phyloP scores from a whole-genome alignment of 2,329 filamentous ascomycete species.

The Stagonosporopsis vannaccii region DNA sequence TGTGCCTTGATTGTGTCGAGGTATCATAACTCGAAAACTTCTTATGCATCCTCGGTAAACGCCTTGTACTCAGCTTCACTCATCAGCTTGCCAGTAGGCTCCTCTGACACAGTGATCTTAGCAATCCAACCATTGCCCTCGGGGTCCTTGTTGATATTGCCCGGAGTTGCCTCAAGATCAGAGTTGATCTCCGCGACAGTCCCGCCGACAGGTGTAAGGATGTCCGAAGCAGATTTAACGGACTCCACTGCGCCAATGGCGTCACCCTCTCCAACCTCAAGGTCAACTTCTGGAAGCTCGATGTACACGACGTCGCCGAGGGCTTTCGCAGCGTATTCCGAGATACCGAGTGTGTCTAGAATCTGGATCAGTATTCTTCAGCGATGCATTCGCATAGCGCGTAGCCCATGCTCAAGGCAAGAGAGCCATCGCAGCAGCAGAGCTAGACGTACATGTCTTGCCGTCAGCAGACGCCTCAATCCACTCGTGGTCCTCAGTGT shows the following conservation, averaged over 20 bases:
- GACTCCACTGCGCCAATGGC: conserved; percentile 94
- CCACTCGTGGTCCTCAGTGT: conserved; percentile 99
- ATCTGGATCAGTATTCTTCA: conserved; percentile 6
- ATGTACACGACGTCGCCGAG: conserved; percentile 98
- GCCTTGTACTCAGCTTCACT: conserved; percentile 77
- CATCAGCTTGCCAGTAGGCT: conserved; percentile 69
- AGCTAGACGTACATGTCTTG: conserved; percentile 69
- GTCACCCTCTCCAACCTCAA: conserved; percentile 77
- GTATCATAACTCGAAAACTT: not conserved
- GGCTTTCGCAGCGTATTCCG: conserved; percentile 86
- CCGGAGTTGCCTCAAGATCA: conserved; percentile 82
- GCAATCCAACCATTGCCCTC: conserved; percentile 94
- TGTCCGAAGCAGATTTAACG: conserved; percentile 97
- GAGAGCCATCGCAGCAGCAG: not conserved
- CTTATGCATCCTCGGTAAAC: conserved; percentile 65
- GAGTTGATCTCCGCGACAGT: conserved; percentile 77
- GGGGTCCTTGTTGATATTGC: conserved; percentile 85
- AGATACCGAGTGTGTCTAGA: conserved; percentile 78
- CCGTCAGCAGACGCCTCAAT: conserved; percentile 85
- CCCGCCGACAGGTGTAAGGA: conserved; percentile 86
- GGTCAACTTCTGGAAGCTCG: conserved; percentile 79
- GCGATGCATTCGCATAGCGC: not conserved
- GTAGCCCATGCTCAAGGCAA: not conserved
- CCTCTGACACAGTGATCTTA: conserved; percentile 80
- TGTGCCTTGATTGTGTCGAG: not conserved